Conservation (phyloP, 495 filamentous ascomycete species). For the Penicillium simplicissimum region DNA sequence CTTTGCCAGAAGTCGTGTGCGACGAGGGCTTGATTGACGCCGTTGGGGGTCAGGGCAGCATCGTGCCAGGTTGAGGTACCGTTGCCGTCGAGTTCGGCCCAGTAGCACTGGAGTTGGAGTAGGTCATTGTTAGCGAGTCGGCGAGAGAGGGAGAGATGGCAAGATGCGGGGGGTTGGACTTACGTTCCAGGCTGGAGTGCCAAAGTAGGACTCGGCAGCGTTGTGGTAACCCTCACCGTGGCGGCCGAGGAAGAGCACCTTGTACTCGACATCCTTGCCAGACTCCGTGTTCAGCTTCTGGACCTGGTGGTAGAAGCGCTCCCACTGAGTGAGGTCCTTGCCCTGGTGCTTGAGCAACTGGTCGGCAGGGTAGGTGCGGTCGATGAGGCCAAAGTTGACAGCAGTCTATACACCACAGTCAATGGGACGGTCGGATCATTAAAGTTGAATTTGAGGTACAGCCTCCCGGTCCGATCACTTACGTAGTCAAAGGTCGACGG, state of each 20-base stretch:
- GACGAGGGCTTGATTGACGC: conserved; percentile 60
- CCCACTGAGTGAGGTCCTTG: conserved; percentile 60
- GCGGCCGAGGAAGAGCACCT: conserved; percentile 67
- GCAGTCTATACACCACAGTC: conserved; percentile 44
- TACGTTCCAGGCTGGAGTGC: conserved; percentile 68
- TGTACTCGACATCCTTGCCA: conserved; percentile 55
- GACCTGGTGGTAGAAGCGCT: conserved; percentile 62
- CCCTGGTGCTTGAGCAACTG: conserved; percentile 29
- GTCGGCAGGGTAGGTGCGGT: conserved; percentile 56
- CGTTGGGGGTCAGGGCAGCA: conserved; percentile 61
- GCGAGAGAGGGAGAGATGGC: not conserved
- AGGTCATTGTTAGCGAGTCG: not conserved
- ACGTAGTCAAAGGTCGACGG: conserved; percentile 67
- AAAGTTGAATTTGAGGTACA: not conserved
- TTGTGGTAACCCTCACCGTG: conserved; percentile 75
- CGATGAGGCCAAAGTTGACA: conserved; percentile 67
- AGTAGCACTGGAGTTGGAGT: conserved; percentile 59
- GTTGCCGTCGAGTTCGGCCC: conserved; percentile 70
- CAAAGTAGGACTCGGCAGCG: conserved; percentile 63
- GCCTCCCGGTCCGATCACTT: conserved; percentile 13
- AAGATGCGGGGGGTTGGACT: conserved; percentile 20
- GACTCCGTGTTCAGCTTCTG: conserved; percentile 52
- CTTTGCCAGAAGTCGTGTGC: conserved; percentile 66
- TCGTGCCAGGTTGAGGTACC: conserved; percentile 66
- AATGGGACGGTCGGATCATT: not conserved